phyloP scores from a whole-genome alignment of 139 green algal genomes.

The Parachlorella kessleri region DNA sequence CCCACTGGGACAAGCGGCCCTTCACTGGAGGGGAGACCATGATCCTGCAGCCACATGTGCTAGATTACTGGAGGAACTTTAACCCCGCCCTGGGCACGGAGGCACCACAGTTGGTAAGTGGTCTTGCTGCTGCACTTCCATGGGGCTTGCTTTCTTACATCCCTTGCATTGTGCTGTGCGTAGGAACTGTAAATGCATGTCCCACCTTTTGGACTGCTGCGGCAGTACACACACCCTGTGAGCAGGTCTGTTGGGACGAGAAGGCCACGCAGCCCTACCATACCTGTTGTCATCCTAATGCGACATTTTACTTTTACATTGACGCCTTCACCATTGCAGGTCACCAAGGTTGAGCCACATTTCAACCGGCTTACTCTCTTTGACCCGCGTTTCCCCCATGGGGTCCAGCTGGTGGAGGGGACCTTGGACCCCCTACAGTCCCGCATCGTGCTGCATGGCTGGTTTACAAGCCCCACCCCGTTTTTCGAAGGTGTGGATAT shows the following conservation, averaged over 20 bases:
- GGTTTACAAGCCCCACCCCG: slow-evolving; percentile 77
- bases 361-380: slow-evolving; percentile 57
- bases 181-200: too few relatives aligned
- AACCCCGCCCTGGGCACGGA: slow-evolving; percentile 62
- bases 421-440: slow-evolving; percentile 63
- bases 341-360: slow-evolving; percentile 52
- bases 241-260: too few relatives aligned
- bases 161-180: too few relatives aligned
- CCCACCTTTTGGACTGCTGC: too few relatives aligned
- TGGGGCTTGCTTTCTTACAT: too few relatives aligned
- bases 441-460: slow-evolving; percentile 83
- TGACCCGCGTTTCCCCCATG: slow-evolving; percentile 78
- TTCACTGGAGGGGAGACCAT: slow-evolving; percentile 83
- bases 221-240: too few relatives aligned
- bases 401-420: slow-evolving; percentile 66
- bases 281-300: too few relatives aligned
- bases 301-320: too few relatives aligned
- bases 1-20: slow-evolving; percentile 56
- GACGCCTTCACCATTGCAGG: too few relatives aligned
- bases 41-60: slow-evolving; percentile 64
- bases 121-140: neutral
- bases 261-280: too few relatives aligned
- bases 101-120: slow-evolving; percentile 53
- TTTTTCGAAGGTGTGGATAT: slow-evolving; percentile 54
- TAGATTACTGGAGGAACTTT: slow-evolving; percentile 77